Conservation (phyloP, 352 stramenopile species). For the Globisporangium canariense region DNA sequence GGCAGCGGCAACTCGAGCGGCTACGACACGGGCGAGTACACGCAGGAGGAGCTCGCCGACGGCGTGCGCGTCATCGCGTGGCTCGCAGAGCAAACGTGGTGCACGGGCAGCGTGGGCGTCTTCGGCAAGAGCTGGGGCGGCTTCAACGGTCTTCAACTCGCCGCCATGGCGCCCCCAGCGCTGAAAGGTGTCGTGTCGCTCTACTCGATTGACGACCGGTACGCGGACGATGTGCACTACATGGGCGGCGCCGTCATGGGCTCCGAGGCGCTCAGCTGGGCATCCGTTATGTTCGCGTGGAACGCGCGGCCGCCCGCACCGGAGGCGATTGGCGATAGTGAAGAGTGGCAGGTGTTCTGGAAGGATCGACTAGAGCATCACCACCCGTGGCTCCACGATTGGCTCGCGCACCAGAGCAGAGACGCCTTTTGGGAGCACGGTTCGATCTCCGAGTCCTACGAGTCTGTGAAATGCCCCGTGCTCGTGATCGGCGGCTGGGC, state of each 20-base stretch:
- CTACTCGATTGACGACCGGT: conserved; percentile 56
- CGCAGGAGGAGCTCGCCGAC: conserved; percentile 37
- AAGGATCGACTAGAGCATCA: conserved; percentile 37
- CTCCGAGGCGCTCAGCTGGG: conserved; percentile 50
- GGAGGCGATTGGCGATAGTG: conserved; percentile 28
- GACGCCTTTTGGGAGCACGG: conserved; percentile 47
- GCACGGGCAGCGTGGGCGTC: conserved; percentile 33
- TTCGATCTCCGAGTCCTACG: conserved; percentile 42
- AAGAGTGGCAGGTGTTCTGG: conserved; percentile 28
- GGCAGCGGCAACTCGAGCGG: conserved; percentile 46
- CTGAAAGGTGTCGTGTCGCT: conserved; percentile 44
- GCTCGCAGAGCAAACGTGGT: conserved; percentile 41
- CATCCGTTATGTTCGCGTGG: conserved; percentile 45
- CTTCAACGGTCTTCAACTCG: conserved; percentile 50
- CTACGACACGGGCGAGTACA: conserved; percentile 43
- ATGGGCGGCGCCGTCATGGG: conserved; percentile 38
- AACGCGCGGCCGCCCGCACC: conserved; percentile 38
- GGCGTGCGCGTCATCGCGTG: conserved; percentile 44
- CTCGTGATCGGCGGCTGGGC: conserved; percentile 47
- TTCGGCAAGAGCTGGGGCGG: conserved; percentile 58
- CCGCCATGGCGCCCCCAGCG: conserved; percentile 31
- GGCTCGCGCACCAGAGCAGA: conserved; percentile 38
- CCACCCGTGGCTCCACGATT: conserved; percentile 45
- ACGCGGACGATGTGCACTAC: conserved; percentile 52
- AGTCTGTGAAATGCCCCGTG: conserved; percentile 32